Conservation (phyloP, 73 alveolate genomes). For the Paraurostyla sp. region DNA sequence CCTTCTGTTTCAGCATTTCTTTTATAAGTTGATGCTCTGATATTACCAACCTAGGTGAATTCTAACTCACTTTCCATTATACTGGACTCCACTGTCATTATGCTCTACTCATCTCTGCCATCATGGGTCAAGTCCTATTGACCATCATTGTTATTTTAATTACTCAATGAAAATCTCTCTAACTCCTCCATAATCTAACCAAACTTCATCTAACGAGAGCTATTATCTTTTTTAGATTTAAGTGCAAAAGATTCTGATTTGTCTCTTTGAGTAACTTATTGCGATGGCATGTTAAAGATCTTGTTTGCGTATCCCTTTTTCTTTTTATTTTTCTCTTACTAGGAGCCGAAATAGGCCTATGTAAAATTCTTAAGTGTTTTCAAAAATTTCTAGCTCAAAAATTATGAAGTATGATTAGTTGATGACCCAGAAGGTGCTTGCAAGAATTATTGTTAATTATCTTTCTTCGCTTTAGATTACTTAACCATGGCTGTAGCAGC, state of each 20-base stretch:
- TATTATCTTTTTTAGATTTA: not conserved
- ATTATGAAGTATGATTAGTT: not conserved
- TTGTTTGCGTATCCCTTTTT: not conserved
- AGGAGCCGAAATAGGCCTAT: not conserved
- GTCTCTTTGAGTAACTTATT: not conserved
- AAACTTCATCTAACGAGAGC: conserved; percentile 4
- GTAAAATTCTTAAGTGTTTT: not conserved
- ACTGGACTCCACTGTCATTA: no score
- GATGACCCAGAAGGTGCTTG: not conserved
- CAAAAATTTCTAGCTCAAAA: not conserved
- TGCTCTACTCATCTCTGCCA: conserved; percentile 3
- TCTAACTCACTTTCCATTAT: conserved; percentile 49
- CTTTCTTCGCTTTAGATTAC: not conserved
- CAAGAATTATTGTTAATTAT: not conserved
- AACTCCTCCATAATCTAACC: conserved; percentile 53
- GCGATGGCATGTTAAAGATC: not conserved
- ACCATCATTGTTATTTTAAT: not conserved
- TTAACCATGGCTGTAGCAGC: not conserved
- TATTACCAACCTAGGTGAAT: not conserved
- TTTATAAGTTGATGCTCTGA: conserved; percentile 52
- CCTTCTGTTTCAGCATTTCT: conserved; percentile 24
- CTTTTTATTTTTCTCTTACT: conserved; percentile 19
- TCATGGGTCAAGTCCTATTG: no score
- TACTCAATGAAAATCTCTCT: conserved; percentile 25
- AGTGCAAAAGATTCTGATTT: not conserved